A percentile compares a stretch with the other conserved stretches of the same genome.
These are phyloP conservation scores for Microcos paniculata DNA, from an alignment of 345 rosid species.

Conservation along the genomic window DNA sequence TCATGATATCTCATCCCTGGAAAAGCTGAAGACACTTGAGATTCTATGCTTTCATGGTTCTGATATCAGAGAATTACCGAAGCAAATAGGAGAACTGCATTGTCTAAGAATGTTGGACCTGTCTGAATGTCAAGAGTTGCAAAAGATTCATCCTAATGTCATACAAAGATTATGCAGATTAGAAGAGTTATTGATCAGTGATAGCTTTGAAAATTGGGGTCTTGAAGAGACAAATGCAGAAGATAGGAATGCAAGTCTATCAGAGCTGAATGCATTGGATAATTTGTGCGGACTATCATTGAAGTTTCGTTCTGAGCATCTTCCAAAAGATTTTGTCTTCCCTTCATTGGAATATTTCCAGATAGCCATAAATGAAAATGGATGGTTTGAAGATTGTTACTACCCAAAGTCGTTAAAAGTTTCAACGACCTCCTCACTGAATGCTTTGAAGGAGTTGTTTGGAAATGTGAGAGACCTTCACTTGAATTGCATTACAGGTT, in stretches of 20 bases:
- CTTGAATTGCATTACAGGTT: too few relatives aligned
- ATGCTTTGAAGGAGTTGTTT: too few relatives aligned
- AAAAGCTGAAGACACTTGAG: not conserved
- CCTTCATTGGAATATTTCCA: too few relatives aligned
- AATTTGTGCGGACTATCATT: too few relatives aligned
- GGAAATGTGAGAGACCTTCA: too few relatives aligned
- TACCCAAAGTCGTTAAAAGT: too few relatives aligned
- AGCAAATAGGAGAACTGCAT: not conserved
- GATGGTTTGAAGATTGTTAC: too few relatives aligned
- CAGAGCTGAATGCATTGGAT: too few relatives aligned
- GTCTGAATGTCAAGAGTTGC: not conserved
- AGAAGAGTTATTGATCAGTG: not conserved
- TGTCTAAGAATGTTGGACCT: conserved; percentile 10
- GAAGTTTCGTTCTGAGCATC: too few relatives aligned
- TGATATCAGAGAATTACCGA: not conserved
- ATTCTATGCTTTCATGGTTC: conserved; percentile 6
- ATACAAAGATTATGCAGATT: not conserved
- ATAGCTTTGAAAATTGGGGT: not conserved
- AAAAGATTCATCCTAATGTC: not conserved
- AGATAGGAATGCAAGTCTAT: not conserved
- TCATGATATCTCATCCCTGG: not conserved
- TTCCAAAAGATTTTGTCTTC: too few relatives aligned
- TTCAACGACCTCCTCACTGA: too few relatives aligned
- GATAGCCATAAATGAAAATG: too few relatives aligned
- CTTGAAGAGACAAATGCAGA: not conserved